Evolutionary conservation across 2,329 filamentous ascomycete species (phyloP).

Genomic region (Fusarium sp.): DNA sequence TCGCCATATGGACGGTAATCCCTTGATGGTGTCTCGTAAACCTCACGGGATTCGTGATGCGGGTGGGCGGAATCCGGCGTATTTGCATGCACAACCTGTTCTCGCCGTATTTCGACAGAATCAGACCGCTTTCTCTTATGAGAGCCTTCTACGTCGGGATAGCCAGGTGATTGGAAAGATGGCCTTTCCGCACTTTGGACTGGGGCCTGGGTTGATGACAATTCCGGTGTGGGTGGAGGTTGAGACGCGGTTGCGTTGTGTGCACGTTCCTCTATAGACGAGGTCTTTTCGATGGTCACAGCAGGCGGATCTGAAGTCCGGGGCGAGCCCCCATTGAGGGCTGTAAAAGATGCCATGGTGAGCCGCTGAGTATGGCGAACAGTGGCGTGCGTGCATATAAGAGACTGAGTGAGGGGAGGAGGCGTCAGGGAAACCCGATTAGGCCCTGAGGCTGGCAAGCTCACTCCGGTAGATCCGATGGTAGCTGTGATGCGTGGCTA

Average conservation of each 20-base stretch:
- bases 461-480: conserved; percentile 35
- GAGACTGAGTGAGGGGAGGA: conserved; percentile 2
- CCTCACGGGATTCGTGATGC: conserved; percentile 56
- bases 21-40: conserved; percentile 57
- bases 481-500: conserved; percentile 20
- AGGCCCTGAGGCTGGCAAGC: conserved; percentile 5
- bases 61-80: conserved; percentile 51
- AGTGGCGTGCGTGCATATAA: neutral
- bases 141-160: conserved; percentile 60
- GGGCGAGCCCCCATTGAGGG: conserved; percentile 64
- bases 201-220: conserved; percentile 53
- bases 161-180: conserved; percentile 54
- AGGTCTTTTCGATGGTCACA: conserved; percentile 47
- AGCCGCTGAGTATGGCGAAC: neutral
- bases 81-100: conserved; percentile 50
- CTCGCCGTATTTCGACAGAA: conserved; percentile 64
- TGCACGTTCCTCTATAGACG: conserved; percentile 51
- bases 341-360: conserved; percentile 63
- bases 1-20: conserved; percentile 61
- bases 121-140: conserved; percentile 78
- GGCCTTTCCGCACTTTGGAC: conserved; percentile 56
- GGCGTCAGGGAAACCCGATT: conserved; percentile 4
- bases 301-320: conserved; percentile 54
- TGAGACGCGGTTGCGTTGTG: conserved; percentile 42
- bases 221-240: conserved; percentile 45